Conservation (phyloP, 2,329 filamentous ascomycete genomes). For the Botrytis pseudocinerea region DNA sequence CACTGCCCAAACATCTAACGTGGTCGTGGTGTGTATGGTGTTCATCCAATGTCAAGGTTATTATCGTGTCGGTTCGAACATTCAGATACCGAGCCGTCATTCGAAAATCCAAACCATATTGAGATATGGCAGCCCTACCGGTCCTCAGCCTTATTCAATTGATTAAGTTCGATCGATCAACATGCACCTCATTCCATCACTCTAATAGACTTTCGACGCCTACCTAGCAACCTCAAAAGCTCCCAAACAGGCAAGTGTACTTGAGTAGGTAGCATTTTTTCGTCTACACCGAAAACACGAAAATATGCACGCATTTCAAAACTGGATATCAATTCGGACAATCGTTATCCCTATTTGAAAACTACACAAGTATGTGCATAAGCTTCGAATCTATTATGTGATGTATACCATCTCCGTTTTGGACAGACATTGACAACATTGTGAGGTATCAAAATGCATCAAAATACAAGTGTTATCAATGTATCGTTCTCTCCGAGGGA, state of each 20-base stretch:
- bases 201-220: not conserved
- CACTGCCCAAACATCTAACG: not conserved
- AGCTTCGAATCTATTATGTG: not conserved
- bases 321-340: not conserved
- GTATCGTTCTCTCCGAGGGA: not conserved
- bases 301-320: not conserved
- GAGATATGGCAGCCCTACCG: not conserved
- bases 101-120: not conserved
- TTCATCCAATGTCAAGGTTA: not conserved
- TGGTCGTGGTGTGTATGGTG: not conserved
- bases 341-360: not conserved
- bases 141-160: not conserved
- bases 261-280: not conserved
- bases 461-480: not conserved
- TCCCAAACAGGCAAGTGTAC: not conserved
- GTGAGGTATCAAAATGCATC: not conserved
- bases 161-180: not conserved
- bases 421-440: not conserved
- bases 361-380: not conserved
- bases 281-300: not conserved
- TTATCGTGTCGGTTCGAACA: not conserved
- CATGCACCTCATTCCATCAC: not conserved
- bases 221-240: not conserved
- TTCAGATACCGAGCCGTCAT: not conserved
- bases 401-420: not conserved